A percentile compares a stretch with the other conserved stretches of the same genome.
Conservation (phyloP, 2,329 filamentous ascomycete species). For the Mariannaea sp. region DNA sequence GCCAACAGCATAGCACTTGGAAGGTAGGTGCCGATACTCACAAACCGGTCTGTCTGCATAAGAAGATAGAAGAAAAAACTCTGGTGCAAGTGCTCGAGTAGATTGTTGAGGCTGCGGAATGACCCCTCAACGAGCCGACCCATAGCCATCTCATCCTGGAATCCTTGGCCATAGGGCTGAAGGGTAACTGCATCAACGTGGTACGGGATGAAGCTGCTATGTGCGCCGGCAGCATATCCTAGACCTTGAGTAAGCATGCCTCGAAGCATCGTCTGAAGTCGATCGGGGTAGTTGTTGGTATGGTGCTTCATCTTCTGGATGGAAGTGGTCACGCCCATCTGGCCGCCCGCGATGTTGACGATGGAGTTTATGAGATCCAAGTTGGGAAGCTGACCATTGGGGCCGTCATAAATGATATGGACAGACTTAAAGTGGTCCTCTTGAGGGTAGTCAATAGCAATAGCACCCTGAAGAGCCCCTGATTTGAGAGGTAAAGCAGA, state of each 20-base stretch:
- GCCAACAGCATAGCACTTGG: conserved; percentile 98
- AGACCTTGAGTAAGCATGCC: conserved; percentile 93
- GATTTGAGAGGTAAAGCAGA: conserved; percentile 85
- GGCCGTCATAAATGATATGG: conserved; percentile 91
- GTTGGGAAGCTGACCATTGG: conserved; percentile 95
- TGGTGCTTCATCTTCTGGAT: conserved; percentile 91
- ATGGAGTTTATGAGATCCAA: conserved; percentile 95
- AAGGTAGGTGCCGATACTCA: conserved; percentile 96
- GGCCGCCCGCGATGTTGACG: conserved; percentile 81
- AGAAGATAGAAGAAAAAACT: conserved; percentile 99
- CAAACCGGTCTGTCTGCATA: conserved; percentile 89
- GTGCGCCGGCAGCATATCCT: conserved; percentile 85
- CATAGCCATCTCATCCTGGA: conserved; percentile 97
- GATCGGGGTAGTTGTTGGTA: conserved; percentile 75
- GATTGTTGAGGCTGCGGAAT: conserved; percentile 92
- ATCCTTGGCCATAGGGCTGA: conserved; percentile 86
- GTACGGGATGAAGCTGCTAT: conserved; percentile 96
- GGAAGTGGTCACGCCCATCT: conserved; percentile 86
- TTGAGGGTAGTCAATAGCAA: conserved; percentile 92
- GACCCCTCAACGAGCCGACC: conserved; percentile 88
- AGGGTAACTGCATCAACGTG: conserved; percentile 96
- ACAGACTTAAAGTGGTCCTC: conserved; percentile 84
- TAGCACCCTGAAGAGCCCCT: conserved; percentile 86
- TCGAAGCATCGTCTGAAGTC: conserved; percentile 84
- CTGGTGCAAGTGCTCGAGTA: conserved; percentile 95